Base-by-base conservation (phyloP, 2,329 filamentous ascomycete species). In the Aureobasidium pullulans region DNA sequence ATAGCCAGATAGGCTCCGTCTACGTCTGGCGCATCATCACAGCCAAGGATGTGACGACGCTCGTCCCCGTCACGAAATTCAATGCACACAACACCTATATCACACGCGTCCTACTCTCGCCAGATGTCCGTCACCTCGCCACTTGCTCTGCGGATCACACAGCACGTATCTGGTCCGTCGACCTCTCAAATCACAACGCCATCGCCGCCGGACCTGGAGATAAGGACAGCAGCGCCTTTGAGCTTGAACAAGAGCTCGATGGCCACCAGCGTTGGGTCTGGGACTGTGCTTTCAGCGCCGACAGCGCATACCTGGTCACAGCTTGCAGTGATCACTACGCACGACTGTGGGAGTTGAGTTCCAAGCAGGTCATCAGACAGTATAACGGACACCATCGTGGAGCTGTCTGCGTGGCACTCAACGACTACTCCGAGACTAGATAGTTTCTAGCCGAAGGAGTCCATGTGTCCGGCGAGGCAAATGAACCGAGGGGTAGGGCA, bases 21-120 rank as follows among this genome's bases (percentile, higher is more conserved):
- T 99, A 96, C 72, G 90, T 99, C 66, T 99, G 94, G 94, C 87
- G 90, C 64, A 89, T 99, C 71, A 83, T 92, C 62, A 91, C 96
- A 69, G 85, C 84, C 61, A 85, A 84, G 64, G 90, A 96, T 60
- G 81, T 88, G 62, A 96, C 92, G 32, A 86, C 89, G 63, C 86
- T 96, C 15, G 81, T 95, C 1, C 91, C 92, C 1, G 84, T 96
- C 62, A 93, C 90, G 60, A 90, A 90, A 64, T 96, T 96, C 79
- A 85, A 84, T 64, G 92, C 92, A 2, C 92, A 96, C 75, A 89
- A 88, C 66, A 90, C 93, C 66, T 96, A 94, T 75, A 93, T 96
- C 67, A 96, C 90, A 1, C 89, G 92, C 60, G 88, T 96, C 46
- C 84, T 96, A 2, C 84, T 96, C 42, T 96, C 90, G 0, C 92